These are phyloP conservation scores for Colletotrichum theobromicola DNA, from an alignment of 2,329 filamentous ascomycete species.

Conservation along the genomic window DNA sequence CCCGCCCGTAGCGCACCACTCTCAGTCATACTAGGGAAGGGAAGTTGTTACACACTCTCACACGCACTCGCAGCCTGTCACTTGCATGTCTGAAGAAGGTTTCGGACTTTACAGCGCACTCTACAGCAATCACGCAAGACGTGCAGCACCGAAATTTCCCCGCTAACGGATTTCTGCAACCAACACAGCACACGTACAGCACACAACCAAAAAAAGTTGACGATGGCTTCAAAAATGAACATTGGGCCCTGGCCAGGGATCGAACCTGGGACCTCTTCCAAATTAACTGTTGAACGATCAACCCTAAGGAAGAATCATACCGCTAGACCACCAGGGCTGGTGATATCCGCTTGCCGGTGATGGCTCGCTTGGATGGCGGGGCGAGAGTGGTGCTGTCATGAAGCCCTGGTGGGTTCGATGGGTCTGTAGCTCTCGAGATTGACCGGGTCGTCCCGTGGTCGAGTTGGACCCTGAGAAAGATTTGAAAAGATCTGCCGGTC, in stretches of 20 bases:
- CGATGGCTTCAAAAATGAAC: neutral
- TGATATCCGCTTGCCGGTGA: neutral
- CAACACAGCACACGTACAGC: neutral
- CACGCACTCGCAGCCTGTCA: neutral
- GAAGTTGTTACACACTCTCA: too few species aligned
- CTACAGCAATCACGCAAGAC: neutral
- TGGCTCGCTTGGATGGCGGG: neutral
- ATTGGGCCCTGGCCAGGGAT: conserved; percentile 14
- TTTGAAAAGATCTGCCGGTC: rapidly evolving
- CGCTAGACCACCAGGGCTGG: conserved; percentile 20
- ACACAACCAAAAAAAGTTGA: neutral
- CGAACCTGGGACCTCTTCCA: conserved; percentile 23
- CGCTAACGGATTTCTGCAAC: neutral
- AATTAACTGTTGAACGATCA: neutral
- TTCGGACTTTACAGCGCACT: neutral
- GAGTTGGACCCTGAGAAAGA: neutral
- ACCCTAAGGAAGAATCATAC: conserved; percentile 23
- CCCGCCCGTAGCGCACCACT: neutral
- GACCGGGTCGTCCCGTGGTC: neutral
- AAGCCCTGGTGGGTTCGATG: neutral
- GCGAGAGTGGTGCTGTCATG: neutral
- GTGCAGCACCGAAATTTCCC: neutral
- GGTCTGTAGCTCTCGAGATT: neutral
- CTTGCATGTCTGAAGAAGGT: neutral
- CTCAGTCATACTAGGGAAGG: neutral